phyloP scores from a whole-genome alignment of 345 rosid genomes.

The Brassica rapa region DNA sequence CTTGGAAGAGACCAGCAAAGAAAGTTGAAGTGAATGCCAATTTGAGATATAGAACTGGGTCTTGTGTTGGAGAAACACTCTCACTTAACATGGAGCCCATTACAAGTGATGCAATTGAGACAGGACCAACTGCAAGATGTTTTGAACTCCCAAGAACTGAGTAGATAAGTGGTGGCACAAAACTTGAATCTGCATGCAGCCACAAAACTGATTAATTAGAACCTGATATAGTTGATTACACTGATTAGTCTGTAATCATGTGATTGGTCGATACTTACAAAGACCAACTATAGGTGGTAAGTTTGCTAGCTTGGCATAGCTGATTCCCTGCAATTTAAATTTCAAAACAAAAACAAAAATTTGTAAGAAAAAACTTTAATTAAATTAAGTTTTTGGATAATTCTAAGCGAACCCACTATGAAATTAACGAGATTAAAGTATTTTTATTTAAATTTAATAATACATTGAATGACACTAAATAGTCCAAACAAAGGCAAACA shows the following conservation, averaged over 20 bases:
- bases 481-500: neutral
- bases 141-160: conserved; percentile 88
- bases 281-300: conserved; percentile 91
- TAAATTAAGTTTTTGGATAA: neutral
- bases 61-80: conserved; percentile 60
- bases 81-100: conserved; percentile 96
- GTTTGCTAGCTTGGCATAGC: conserved; percentile 98
- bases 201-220: conserved; percentile 4
- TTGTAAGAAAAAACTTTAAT: neutral
- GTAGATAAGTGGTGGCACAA: conserved; percentile 93
- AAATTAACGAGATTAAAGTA: neutral
- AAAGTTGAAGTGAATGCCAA: conserved; percentile 95
- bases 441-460: conserved; percentile 3
- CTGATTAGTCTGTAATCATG: conserved; percentile 3
- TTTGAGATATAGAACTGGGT: conserved; percentile 70
- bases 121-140: conserved; percentile 96
- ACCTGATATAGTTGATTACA: neutral
- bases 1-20: conserved; percentile 95
- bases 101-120: conserved; percentile 92
- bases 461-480: conserved; percentile 6
- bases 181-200: conserved; percentile 85
- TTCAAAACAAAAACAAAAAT: neutral
- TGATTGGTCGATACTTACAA: conserved; percentile 56
- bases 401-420: conserved; percentile 1
- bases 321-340: conserved; percentile 75